Conservation (phyloP, 352 stramenopile species). For the Pythium dissotocum region DNA sequence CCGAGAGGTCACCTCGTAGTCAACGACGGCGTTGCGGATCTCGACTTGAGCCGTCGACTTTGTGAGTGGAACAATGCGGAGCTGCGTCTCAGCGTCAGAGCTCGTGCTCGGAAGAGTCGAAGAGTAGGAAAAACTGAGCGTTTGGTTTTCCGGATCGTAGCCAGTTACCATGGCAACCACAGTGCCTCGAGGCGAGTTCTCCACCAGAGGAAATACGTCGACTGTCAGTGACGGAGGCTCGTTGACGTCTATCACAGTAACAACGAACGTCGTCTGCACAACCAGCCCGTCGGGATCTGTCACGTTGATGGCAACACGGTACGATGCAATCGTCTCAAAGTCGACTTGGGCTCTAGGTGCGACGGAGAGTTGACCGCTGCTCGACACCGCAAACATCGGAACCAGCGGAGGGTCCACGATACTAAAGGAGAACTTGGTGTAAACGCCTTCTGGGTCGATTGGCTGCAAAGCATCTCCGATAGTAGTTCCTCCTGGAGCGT, state of each 20-base stretch:
- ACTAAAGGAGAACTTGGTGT: constrained; percentile 20
- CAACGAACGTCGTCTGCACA: constrained; percentile 11
- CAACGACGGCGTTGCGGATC: constrained; percentile 32
- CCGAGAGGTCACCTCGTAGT: constrained; percentile 39
- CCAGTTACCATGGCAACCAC: constrained; percentile 38
- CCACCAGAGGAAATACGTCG: constrained; percentile 26
- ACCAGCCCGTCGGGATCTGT: constrained; percentile 29
- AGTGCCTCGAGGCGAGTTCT: constrained; percentile 47
- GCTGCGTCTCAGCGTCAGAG: constrained; percentile 1
- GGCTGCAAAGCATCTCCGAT: constrained; percentile 17
- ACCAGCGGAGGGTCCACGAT: constrained; percentile 3
- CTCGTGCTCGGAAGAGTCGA: constrained; percentile 26
- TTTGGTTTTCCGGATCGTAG: constrained; percentile 57
- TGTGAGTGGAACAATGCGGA: constrained; percentile 42
- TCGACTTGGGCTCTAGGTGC: constrained; percentile 17
- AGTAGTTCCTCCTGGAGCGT: constrained; percentile 4
- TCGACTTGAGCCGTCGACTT: constrained; percentile 46
- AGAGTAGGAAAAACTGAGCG: constrained; percentile 34
- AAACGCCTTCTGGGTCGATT: constrained; percentile 30
- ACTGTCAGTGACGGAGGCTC: constrained; percentile 31
- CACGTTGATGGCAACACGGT: constrained; percentile 27
- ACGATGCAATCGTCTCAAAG: constrained; percentile 20
- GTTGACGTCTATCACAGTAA: constrained; percentile 37
- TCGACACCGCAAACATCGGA: constrained; percentile 15
- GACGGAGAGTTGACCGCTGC: constrained; percentile 14